phyloP scores from a whole-genome alignment of 371 early-diverging fungal genomes.

The Apophysomyces variabilis region DNA sequence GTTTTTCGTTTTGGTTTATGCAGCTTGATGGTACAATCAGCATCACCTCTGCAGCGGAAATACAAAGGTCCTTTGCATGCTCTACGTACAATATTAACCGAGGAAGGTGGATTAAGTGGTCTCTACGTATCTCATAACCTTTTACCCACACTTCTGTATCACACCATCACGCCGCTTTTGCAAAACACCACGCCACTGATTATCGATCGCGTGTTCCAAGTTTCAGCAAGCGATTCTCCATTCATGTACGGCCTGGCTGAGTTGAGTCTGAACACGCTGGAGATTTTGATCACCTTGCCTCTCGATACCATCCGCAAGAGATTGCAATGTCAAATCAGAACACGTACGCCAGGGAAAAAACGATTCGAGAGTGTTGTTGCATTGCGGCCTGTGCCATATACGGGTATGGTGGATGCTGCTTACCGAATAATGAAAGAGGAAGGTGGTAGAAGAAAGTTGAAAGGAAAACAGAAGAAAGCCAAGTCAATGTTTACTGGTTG shows the following conservation, averaged over 20 bases:
- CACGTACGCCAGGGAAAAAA: conserved; percentile 55
- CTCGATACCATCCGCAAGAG: conserved; percentile 89
- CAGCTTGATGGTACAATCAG: conserved; percentile 73
- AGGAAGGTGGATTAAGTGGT: conserved; percentile 81
- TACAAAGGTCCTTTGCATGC: conserved; percentile 82
- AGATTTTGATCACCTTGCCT: conserved; percentile 81
- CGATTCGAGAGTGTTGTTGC: conserved; percentile 79
- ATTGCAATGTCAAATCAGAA: conserved; percentile 79
- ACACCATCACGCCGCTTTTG: conserved; percentile 76
- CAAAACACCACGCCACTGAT: conserved; percentile 70
- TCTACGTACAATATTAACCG: conserved; percentile 70
- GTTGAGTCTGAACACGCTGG: conserved; percentile 68
- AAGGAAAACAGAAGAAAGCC: conserved; percentile 26
- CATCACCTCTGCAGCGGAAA: conserved; percentile 72
- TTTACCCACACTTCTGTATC: conserved; percentile 78
- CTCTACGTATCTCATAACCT: conserved; percentile 74
- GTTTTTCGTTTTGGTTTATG: not conserved
- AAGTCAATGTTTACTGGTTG: conserved; percentile 42
- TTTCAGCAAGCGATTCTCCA: conserved; percentile 71
- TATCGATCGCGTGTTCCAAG: conserved; percentile 71
- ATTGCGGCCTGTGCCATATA: conserved; percentile 81
- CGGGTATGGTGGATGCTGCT: conserved; percentile 80
- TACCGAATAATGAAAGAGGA: conserved; percentile 87
- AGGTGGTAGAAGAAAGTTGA: conserved; percentile 49
- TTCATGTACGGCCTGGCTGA: conserved; percentile 70